phyloP scores from a whole-genome alignment of 1,284 basidiomycete genomes.

The Takashimella tepidaria region DNA sequence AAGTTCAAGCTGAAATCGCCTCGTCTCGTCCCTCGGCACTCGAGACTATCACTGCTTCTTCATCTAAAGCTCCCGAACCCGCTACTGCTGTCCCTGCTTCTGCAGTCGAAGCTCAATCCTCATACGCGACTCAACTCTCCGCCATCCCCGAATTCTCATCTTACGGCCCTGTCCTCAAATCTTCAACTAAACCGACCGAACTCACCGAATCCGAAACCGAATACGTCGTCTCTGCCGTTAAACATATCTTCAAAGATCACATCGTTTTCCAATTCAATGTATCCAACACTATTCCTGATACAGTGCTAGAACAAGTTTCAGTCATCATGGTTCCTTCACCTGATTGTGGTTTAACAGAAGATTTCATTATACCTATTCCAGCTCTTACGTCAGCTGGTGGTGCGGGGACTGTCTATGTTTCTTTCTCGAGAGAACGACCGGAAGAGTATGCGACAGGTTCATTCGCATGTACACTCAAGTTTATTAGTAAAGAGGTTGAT shows the following conservation, averaged over 20 bases:
- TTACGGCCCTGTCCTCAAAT: conserved; percentile 86
- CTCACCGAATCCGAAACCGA: conserved; percentile 97
- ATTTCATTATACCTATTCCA: conserved; percentile 86
- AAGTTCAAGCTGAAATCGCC: conserved; percentile 77
- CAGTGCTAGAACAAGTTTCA: conserved; percentile 91
- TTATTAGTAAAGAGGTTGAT: conserved; percentile 95
- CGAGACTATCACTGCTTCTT: conserved; percentile 60
- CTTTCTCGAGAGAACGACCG: conserved; percentile 77
- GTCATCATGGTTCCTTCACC: conserved; percentile 74
- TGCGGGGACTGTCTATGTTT: conserved; percentile 83
- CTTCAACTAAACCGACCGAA: conserved; percentile 70
- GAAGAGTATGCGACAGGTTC: conserved; percentile 73
- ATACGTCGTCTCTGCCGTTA: conserved; percentile 94
- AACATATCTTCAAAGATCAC: conserved; percentile 94
- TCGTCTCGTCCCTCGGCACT: conserved; percentile 68
- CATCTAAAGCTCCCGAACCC: conserved; percentile 54
- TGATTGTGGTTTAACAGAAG: conserved; percentile 76
- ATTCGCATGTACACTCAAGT: conserved; percentile 92
- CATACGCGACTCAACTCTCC: conserved; percentile 77
- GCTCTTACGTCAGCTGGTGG: conserved; percentile 65
- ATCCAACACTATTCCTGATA: conserved; percentile 97
- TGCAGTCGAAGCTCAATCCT: conserved; percentile 74
- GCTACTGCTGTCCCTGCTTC: conserved; percentile 61
- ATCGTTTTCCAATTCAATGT: conserved; percentile 99
- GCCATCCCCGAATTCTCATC: conserved; percentile 78